Base-by-base conservation (phyloP, 441 rosid genomes). In the Gossypium davidsonii region DNA sequence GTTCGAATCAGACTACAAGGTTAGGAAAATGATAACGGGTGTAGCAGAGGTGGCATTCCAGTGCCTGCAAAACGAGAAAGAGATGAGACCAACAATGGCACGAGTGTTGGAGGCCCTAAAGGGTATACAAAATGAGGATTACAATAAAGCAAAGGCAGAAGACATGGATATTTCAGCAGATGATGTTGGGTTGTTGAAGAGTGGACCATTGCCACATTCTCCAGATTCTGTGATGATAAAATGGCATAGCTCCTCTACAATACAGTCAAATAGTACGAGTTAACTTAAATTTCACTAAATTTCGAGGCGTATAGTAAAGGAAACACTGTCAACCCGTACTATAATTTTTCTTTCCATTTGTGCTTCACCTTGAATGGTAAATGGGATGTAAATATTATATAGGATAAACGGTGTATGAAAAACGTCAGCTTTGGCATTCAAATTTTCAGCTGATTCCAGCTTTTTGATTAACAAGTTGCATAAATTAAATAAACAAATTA, bases 21-120 rank as follows among this genome's bases (percentile, higher is more conserved):
- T 83, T 10, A 84, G 84, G 74, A 76, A 76, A 74, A 81, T 75
- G 78, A 88, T 88, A 56, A 82, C 75, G 37, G 85, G 85, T 0
- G 96, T 92, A 6, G 94, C 93, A 15, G 98, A 91, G 83, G 73
- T 92, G 67, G 96, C 98, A 18, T 92, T 91, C 79, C 89, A 78
- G 25, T 94, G 99, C 70, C 84, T 94, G 79, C 98, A 92, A 74
- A 60, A 78, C 25, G 96, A 80, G 60, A 92, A 84, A 79, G 99
- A 92, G 26, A 59, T 82, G 85, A 87, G 99, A 59, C 98, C 99
- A 1, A 67, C 76, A 2, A 94, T 94, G 97, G 81, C 71, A 2
- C 80, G 83, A 39, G 96, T 88, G 34, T 70, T 81, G 26, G 82
- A 83, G 74, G 79, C 81, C 21, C 75, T 94, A n/a, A 65, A 72